Evolutionary conservation across 805 yeast genomes (phyloP), one percentile per base, ranked within the genome.

Genomic region (Grigorovia humatica): DNA sequence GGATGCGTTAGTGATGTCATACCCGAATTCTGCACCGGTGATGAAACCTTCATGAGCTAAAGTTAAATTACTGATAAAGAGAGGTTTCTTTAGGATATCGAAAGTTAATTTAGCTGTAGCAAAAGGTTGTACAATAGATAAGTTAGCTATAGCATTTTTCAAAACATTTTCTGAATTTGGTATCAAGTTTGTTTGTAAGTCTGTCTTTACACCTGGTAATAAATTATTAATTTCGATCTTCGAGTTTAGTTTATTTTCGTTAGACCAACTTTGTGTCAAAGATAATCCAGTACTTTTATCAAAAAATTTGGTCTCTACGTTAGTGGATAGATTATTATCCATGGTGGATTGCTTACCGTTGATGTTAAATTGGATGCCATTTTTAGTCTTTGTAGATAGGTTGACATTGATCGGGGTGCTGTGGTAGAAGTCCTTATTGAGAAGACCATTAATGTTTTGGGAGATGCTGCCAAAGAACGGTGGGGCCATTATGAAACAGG

Each of bases 221-320:
- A 91, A 80, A 72, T 90, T 95, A 54, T 83, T 79, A 65, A 93
- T 79, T 77, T 91, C 97, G 63, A 93, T 79, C 80, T 88, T 91
- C 76, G 98, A 87, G 78, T 81, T 85, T 69, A 93, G 77, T 59
- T 85, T 79, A 73, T 91, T 91, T 72, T 95, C 84, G 64, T 95
- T 88, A 76, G 90, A 84, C 96, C 98, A 90, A 69, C 96, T 96
- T 79, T 93, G 98, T 62, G 96, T 89, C 68, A 93, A 76, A 59
- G 96, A 82, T 67, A 93, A 77, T 58, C 97, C 97, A 56, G 93
- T 77, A 57, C 89, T 79, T 79, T 88, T 88, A 81, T 93, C 99
- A 56, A 86, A 74, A 78, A 84, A 87, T 78, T 87, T 88, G 64
- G 95, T 86, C 74, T 93, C 98, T 54, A 93, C 75, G 67, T 85